Evolutionary conservation across 2,329 filamentous ascomycete species (phyloP).

Genomic region (Aspergillus jensenii): DNA sequence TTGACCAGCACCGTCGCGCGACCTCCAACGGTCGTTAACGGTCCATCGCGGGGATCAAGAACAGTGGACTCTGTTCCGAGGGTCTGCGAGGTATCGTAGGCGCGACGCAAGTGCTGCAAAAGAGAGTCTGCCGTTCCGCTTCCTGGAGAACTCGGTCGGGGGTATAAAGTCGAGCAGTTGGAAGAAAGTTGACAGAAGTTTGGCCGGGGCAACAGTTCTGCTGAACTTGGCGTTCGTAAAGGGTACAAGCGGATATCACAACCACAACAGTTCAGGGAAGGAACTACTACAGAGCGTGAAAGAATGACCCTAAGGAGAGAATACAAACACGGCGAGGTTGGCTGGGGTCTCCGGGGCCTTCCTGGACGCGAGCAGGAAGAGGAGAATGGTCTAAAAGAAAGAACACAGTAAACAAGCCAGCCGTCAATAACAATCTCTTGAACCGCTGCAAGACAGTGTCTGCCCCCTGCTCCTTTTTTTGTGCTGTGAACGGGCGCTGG

Average conservation of each 20-base stretch:
- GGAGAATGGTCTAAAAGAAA: conserved; percentile 9
- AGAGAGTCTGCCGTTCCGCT: background rate
- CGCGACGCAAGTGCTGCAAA: background rate
- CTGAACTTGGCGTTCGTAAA: conserved; percentile 21
- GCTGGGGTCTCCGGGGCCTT: conserved; percentile 3
- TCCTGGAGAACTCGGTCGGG: conserved; percentile 1
- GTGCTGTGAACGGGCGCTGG: conserved; percentile 5
- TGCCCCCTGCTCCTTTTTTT: conserved; percentile 24
- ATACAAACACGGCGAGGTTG: conserved; percentile 8
- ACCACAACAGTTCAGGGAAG: conserved; percentile 12
- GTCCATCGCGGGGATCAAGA: conserved; percentile 38
- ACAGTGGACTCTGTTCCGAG: conserved; percentile 19
- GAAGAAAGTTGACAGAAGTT: conserved; percentile 13
- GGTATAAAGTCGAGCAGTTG: conserved; percentile 1
- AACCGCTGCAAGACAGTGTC: conserved; percentile 6
- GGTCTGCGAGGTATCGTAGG: background rate
- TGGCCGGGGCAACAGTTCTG: conserved; percentile 20
- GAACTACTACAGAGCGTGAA: background rate
- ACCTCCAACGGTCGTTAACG: conserved; percentile 35
- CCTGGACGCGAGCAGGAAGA: conserved; percentile 9
- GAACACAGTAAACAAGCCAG: conserved; percentile 17
- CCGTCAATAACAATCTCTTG: conserved; percentile 13
- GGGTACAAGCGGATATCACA: conserved; percentile 18
- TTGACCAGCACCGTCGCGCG: conserved; percentile 39
- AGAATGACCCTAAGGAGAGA: conserved; percentile 6